Evolutionary conservation across 2,329 filamentous ascomycete genomes (phyloP), one percentile per base, ranked within the genome.

Genomic region (Botrytis cinerea): DNA sequence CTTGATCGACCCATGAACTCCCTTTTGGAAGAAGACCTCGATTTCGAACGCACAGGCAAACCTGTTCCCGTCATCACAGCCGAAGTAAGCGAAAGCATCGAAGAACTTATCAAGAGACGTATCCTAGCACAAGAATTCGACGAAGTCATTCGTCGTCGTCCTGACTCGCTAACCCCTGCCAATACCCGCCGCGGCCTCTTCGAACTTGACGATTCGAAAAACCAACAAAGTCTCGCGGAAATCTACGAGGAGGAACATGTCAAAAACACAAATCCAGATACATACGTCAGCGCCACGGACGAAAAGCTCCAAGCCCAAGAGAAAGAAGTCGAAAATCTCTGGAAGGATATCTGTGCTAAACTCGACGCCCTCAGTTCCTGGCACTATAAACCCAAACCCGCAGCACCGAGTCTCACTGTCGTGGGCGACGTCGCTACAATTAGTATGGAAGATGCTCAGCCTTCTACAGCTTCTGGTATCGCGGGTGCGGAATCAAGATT

Each of bases 11-110:
- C 96, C 0, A 81, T 94, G 71, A 98, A 99, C 84, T 98, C 95
- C 0, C 87, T 99, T 3, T 89, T 99, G 1, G 95, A 98, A 81
- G 90, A 98, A 83, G 94, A 98, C 79, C 88, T 99, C 40, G 95
- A 98, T 77, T 99, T 98, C 80, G 96, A 99, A 83, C 91, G 97
- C 79, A 90, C 93, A 35, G 96, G 96, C 80, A 99, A 98, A 82
- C 95, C 96, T 0, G 92, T 98, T 0, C 94, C 95, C 1, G 93
- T 98, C 75, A 94, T 98, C 81, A 98, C 96, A 0, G 91, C 93
- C 60, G 95, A 98, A 82, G 87, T 97, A 59, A 97, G 91, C 71
- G 95, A 98, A 82, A 91, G 91, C 78, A 97, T 99, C 73, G 96
- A 99, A 83, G 92, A 93, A 48, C 88, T 99, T 74, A 95, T 99